A percentile compares a stretch with the other conserved stretches of the same genome.
phyloP scores from a whole-genome alignment of 73 alveolate genomes.

The Paraurostyla sp. region DNA sequence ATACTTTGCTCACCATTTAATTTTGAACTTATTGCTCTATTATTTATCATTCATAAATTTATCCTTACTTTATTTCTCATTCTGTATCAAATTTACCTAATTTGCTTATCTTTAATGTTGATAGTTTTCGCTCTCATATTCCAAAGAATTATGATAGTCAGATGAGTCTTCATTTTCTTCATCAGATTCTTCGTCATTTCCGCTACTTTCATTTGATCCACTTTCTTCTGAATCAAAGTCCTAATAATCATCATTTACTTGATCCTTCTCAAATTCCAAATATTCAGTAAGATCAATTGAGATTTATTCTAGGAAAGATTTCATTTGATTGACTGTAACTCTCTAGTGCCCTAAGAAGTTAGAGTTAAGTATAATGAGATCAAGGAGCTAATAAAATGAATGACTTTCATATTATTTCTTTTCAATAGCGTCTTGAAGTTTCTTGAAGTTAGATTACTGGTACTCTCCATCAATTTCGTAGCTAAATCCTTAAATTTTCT shows the following conservation, averaged over 20 bases:
- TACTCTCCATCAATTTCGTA: constrained; percentile 23
- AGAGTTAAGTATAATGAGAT: neutral
- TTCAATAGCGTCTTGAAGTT: neutral
- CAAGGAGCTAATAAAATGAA: neutral
- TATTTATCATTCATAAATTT: neutral
- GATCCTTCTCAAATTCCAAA: constrained; percentile 15
- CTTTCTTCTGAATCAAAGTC: neutral
- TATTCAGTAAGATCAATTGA: neutral
- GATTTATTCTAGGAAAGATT: neutral
- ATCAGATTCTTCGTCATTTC: neutral
- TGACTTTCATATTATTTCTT: neutral
- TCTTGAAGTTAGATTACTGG: neutral
- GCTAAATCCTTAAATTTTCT: neutral
- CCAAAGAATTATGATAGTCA: neutral
- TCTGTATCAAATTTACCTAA: neutral
- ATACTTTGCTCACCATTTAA: neutral
- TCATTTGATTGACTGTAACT: neutral
- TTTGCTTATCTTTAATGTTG: neutral
- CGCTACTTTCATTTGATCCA: neutral
- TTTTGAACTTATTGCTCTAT: neutral
- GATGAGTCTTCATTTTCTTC: neutral
- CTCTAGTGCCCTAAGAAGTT: neutral
- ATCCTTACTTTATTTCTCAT: constrained; percentile 11
- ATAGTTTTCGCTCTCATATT: neutral
- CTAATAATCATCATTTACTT: neutral